Evolutionary conservation across 2,329 filamentous ascomycete genomes (phyloP), one percentile per base, ranked within the genome.

Genomic region (Apiospora sp.): DNA sequence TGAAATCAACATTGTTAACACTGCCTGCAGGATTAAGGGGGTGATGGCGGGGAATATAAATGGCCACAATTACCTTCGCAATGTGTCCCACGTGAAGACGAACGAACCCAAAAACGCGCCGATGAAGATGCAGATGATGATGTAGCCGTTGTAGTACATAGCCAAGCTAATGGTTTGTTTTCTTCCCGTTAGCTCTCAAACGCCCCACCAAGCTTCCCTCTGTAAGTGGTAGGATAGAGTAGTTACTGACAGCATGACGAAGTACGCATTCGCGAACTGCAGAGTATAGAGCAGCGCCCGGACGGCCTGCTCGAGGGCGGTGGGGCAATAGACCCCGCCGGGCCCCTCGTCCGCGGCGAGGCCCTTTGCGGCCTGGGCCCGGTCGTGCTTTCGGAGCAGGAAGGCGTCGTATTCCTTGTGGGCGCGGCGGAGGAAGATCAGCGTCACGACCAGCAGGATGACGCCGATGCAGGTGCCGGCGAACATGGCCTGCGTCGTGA

Each of bases 121-220:
- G 72, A 96, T 88, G 74, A 96, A 89, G 80, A 96, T 94, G 76
- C 91, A 93, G 71, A 96, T 92, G 80, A 96, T 94, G 74, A 97
- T 88, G 81, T 94, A 96, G 13, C 91, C 90, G 77, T 90, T 91
- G 82, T 88, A 91, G 80, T 90, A 90, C 87, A 90, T 89, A 84
- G 82, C 74, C 79, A 83, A 72, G 2, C 67, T 72, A 13, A 13
- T 8, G 27, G 27, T n/a, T n/a, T 2, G 27, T 30, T 30, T 30
- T 30, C 27, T 30, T 30, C 27, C 19, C 2, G 7, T 61, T 19
- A 61, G 54, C 16, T 48, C 16, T n/a, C n/a, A n/a, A n/a, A n/a
- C n/a, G n/a, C n/a, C n/a, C n/a, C n/a, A n/a, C 44, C 19, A 48
- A 16, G 7, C 4, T 48, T 48, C 16, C 16, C n/a, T n/a, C 27